Conservation (phyloP, 768 basidiomycete genomes). For the Calocera viscosa region DNA sequence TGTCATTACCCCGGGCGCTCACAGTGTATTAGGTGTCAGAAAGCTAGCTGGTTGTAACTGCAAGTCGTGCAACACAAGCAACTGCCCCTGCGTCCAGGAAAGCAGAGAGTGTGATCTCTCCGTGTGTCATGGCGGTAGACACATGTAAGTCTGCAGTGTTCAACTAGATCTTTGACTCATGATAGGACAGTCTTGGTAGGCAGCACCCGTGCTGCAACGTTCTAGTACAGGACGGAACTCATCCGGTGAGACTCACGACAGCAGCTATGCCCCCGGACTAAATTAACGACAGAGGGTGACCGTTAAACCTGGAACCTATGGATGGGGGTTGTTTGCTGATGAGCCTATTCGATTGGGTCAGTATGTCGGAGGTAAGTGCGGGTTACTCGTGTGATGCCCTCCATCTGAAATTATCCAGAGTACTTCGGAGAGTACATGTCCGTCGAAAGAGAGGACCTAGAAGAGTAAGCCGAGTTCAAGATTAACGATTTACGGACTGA, state of each 20-base stretch:
- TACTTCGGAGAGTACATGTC: not conserved
- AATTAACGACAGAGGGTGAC: not conserved
- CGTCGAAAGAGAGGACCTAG: not conserved
- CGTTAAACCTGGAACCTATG: not conserved
- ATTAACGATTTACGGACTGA: not conserved
- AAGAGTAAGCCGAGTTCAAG: not conserved
- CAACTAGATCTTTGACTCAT: not conserved
- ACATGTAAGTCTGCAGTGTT: not conserved
- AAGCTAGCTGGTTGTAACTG: not conserved
- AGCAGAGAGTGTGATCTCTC: not conserved
- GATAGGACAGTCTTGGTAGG: not conserved
- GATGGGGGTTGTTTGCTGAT: not conserved
- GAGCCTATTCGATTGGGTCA: not conserved
- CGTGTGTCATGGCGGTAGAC: not conserved
- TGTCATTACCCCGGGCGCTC: not conserved
- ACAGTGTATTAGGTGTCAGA: not conserved
- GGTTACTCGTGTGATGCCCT: not conserved
- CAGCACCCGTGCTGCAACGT: not conserved
- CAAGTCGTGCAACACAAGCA: not conserved
- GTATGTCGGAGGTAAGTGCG: not conserved
- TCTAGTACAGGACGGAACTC: not conserved
- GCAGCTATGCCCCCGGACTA: not conserved
- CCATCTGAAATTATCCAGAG: not conserved
- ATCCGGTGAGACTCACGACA: not conserved
- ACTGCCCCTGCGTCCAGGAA: not conserved